Conservation (phyloP, 345 rosid genomes). For the Excoecaria agallocha region DNA sequence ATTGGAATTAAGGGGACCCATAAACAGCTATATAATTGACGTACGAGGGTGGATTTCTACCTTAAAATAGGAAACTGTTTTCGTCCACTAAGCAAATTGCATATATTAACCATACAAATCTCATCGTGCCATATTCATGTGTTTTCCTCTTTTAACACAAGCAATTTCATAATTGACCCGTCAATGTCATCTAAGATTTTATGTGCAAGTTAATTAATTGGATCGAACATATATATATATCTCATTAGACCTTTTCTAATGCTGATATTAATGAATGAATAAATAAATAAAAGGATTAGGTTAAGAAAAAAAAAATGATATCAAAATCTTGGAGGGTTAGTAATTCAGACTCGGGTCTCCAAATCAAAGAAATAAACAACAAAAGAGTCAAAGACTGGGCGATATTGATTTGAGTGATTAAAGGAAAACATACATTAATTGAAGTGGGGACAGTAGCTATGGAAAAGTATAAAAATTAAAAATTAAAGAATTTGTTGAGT, state of each 20-base stretch:
- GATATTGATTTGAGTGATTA: background rate
- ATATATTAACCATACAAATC: background rate
- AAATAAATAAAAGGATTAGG: too few species aligned
- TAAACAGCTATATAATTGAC: constrained; percentile 33
- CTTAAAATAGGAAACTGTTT: constrained; percentile 29
- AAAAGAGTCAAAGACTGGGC: background rate
- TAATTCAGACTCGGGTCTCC: constrained; percentile 6
- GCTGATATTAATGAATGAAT: too few species aligned
- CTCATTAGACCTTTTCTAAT: too few species aligned
- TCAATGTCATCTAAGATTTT: background rate
- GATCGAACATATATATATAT: background rate
- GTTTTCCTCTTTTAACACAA: constrained; percentile 8
- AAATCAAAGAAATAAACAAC: background rate
- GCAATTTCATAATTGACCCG: constrained; percentile 1
- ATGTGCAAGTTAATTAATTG: background rate
- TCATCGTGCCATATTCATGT: background rate
- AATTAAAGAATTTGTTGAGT: constrained; percentile 19
- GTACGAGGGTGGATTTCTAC: constrained; percentile 30
- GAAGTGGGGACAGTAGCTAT: background rate
- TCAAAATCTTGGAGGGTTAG: background rate
- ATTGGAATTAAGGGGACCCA: constrained; percentile 33
- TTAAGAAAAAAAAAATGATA: background rate
- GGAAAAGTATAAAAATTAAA: background rate
- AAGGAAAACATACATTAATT: background rate
- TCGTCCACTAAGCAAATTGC: constrained; percentile 22